These are phyloP conservation scores for Suhomyces sp. DNA, from an alignment of 805 yeast genomes.

Conservation along the genomic window DNA sequence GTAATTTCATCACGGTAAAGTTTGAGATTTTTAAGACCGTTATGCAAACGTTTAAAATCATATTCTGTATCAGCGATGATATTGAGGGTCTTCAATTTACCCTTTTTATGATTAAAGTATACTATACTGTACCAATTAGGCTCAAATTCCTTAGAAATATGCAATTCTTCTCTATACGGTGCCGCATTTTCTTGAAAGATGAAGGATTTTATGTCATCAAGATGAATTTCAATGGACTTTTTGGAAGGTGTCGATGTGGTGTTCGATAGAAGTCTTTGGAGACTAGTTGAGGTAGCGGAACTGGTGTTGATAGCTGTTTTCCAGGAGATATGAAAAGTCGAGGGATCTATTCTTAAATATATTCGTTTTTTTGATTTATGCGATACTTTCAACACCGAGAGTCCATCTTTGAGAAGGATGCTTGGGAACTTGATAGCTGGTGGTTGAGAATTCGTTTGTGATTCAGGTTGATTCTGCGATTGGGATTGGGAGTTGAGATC, in stretches of 20 bases:
- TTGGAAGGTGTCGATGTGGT: constrained; percentile 10
- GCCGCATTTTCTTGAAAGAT: constrained; percentile 69
- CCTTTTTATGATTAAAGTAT: constrained; percentile 57
- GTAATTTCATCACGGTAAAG: constrained; percentile 57
- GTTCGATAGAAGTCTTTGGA: constrained; percentile 18
- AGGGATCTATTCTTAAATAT: constrained; percentile 54
- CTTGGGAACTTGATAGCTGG: constrained; percentile 36
- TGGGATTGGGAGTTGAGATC: no score
- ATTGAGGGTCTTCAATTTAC: constrained; percentile 76
- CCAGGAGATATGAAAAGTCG: constrained; percentile 58
- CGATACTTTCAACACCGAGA: constrained; percentile 66
- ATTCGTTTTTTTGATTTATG: constrained; percentile 65
- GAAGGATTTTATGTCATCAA: constrained; percentile 66
- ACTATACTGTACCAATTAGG: constrained; percentile 79
- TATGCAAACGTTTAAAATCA: constrained; percentile 55
- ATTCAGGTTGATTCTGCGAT: no score
- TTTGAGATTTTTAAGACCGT: constrained; percentile 60
- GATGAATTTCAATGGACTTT: constrained; percentile 29
- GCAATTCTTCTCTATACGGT: constrained; percentile 83
- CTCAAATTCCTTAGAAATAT: constrained; percentile 63
- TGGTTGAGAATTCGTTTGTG: no score
- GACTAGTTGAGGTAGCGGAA: constrained; percentile 16
- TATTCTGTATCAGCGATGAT: constrained; percentile 66
- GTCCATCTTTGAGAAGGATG: constrained; percentile 53
- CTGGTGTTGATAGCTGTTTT: constrained; percentile 29